Base-by-base conservation (phyloP, 306 rosid species). In the Fagus sylvatica region DNA sequence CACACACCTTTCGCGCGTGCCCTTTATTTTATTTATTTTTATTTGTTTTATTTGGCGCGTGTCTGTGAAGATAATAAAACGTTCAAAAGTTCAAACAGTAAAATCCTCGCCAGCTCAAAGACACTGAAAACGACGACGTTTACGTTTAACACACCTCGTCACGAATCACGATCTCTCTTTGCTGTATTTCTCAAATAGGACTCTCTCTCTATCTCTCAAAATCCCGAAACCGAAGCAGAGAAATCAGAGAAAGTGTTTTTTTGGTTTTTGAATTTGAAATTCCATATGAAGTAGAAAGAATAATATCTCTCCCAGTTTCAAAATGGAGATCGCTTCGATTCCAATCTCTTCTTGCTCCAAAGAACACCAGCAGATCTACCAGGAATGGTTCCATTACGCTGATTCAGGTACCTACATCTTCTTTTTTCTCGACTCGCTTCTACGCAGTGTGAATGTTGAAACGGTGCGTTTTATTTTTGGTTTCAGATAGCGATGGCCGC, bases 401-500 rank as follows among this genome's bases (percentile, higher is more conserved):
- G 99, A 95, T 90, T 73, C 94, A 77, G 99, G 99, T 95, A 66
- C 42, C 5, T 36, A 43, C 8, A 56, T 13, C 53, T 36, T 4
- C 5, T 79, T 19, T 66, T 54, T 43, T 41, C 4, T 22, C 28
- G 28, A 22, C 28, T 22, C 28, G 28, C 28, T 22, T 22, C 28
- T 22, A 22, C 28, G 28, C 28, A 22, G 28, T 22, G 28, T 61
- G 11, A 12, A 13, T 71, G 56, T 32, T 12, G 6, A 28, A 49
- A 53, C 46, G 17, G 28, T 33, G n/a, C 4, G 3, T 74, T 76
- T 75, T 68, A 22, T 71, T 79, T 70, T 33, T 75, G 76, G 22
- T 74, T 22, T 32, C 88, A 93, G 99, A 95, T 83, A 83, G 80
- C 13, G 99, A 95, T 87, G 98, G 98, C 62, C 99, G 99, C 51